Evolutionary conservation across 305 asterid genomes (phyloP).

Genomic region (Fraxinus baroniana): DNA sequence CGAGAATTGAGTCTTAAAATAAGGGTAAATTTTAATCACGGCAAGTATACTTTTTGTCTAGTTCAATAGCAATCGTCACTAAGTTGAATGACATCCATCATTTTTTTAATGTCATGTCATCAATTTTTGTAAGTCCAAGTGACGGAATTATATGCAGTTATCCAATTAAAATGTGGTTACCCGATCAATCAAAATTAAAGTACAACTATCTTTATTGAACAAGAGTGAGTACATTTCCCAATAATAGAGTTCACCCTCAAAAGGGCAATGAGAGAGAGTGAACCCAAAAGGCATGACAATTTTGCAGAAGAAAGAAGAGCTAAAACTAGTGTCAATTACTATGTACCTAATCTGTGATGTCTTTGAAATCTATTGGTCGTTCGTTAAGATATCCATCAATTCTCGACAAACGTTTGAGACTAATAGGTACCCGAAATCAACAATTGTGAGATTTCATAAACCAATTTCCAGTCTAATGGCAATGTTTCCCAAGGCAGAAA

Average conservation of each 20-base stretch:
- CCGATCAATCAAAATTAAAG: not conserved
- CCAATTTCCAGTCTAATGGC: not conserved
- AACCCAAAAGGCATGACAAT: not conserved
- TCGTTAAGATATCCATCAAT: not conserved
- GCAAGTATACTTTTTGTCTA: not conserved
- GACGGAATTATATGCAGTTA: not conserved
- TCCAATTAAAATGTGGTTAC: not conserved
- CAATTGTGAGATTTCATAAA: not conserved
- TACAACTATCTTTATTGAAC: not conserved
- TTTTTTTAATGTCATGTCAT: not conserved
- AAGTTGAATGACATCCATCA: not conserved
- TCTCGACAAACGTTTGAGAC: not conserved
- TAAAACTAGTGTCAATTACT: not conserved
- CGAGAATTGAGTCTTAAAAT: not conserved
- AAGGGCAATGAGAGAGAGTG: not conserved
- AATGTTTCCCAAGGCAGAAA: not conserved
- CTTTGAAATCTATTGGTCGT: not conserved
- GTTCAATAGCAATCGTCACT: not conserved
- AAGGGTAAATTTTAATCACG: not conserved
- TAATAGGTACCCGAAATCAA: not conserved
- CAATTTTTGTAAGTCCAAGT: not conserved
- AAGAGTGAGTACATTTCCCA: not conserved
- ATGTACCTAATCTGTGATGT: not conserved
- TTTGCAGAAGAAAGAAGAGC: not conserved
- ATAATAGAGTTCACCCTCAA: not conserved